phyloP scores from a whole-genome alignment of 2,329 filamentous ascomycete species.

The Arthrobotrys sphaeroides region DNA sequence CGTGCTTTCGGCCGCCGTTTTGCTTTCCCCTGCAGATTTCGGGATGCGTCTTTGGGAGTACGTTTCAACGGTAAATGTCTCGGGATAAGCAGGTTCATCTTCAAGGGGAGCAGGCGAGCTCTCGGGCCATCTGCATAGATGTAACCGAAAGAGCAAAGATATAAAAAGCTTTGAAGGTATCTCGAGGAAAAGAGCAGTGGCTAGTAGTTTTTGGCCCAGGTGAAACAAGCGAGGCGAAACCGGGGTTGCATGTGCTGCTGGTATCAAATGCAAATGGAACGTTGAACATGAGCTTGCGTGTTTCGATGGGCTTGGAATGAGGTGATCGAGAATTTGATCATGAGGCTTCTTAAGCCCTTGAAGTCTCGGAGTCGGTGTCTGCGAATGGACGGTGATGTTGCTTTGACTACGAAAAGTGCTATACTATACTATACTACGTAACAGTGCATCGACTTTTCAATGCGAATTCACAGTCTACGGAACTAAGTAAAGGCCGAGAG shows the following conservation, averaged over 20 bases:
- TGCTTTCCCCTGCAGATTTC: not conserved
- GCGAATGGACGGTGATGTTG: not conserved
- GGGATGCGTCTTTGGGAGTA: not conserved
- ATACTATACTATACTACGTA: no score
- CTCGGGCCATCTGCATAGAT: not conserved
- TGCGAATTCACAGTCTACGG: not conserved
- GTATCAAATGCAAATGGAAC: slow-evolving; percentile 1
- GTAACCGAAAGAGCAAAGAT: not conserved
- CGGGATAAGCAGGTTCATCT: not conserved
- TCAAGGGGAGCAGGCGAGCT: not conserved
- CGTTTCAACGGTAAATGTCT: not conserved
- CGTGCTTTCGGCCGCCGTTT: not conserved
- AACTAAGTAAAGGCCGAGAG: not conserved
- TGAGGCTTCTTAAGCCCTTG: not conserved
- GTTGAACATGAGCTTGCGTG: slow-evolving; percentile 20
- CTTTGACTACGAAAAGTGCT: no score
- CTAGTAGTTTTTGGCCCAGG: not conserved
- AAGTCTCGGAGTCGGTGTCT: not conserved
- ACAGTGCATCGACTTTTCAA: no score
- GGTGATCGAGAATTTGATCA: not conserved
- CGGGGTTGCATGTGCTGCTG: not conserved
- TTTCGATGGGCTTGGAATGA: slow-evolving; percentile 33
- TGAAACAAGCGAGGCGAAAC: not conserved
- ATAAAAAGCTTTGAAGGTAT: not conserved
- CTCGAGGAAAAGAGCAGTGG: no score